Conservation (phyloP, 768 basidiomycete genomes). For the Gloeophyllum trabeum region DNA sequence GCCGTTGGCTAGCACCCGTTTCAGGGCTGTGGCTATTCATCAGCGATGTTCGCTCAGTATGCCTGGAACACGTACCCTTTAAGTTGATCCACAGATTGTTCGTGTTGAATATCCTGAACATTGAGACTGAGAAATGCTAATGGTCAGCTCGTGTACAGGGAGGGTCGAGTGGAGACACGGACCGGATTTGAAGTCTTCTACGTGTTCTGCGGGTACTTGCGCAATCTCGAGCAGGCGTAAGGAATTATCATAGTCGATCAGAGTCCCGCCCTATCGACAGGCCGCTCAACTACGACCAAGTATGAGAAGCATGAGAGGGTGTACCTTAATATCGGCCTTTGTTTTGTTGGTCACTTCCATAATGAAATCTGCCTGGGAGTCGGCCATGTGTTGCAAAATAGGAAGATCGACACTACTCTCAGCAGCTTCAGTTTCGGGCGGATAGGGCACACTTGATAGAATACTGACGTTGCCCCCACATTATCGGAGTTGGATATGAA, state of each 20-base stretch:
- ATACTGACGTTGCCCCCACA: conserved; percentile 48
- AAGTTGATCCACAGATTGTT: conserved; percentile 56
- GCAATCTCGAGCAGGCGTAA: conserved; percentile 68
- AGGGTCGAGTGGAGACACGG: conserved; percentile 1
- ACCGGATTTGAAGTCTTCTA: conserved; percentile 63
- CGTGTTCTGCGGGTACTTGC: conserved; percentile 61
- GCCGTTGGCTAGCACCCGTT: conserved; percentile 60
- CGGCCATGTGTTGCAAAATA: conserved; percentile 82
- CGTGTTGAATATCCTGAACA: conserved; percentile 77
- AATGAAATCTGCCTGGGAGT: conserved; percentile 72
- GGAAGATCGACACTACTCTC: conserved; percentile 61
- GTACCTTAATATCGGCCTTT: conserved; percentile 47
- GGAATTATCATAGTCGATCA: conserved; percentile 58
- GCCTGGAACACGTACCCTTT: conserved; percentile 19
- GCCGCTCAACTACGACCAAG: not conserved
- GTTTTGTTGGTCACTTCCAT: conserved; percentile 98
- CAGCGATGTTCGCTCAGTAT: not conserved
- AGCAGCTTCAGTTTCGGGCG: too few relatives aligned
- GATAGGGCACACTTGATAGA: conserved; percentile 3
- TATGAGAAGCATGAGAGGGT: conserved; percentile 12
- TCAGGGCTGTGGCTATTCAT: conserved; percentile 35
- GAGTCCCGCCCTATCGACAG: conserved; percentile 37
- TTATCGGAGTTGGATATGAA: conserved; percentile 76
- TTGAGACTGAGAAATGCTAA: conserved; percentile 29
- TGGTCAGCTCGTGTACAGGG: not conserved